Percentiles rank a stretch among this genome's conserved stretches.
These are phyloP conservation scores for Paramyrothecium sp. DNA, from an alignment of 2,329 filamentous ascomycete genomes.

Conservation along the genomic window DNA sequence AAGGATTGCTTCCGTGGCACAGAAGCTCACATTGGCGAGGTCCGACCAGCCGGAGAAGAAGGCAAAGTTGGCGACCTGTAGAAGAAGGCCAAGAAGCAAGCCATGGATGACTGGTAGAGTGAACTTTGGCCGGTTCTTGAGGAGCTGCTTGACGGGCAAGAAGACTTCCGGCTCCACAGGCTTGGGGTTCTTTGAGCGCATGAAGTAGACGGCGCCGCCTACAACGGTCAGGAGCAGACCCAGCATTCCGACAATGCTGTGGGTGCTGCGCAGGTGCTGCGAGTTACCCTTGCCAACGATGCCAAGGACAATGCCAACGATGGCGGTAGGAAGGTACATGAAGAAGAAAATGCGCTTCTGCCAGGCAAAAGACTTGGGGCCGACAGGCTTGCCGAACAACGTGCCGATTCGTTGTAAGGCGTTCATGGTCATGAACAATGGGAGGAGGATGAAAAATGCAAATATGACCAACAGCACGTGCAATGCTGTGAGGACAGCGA, in stretches of 20 bases:
- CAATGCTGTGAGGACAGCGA: background rate
- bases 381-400: background rate
- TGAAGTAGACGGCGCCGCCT: background rate
- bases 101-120: background rate
- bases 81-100: background rate
- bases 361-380: background rate
- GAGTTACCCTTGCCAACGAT: background rate
- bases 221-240: background rate
- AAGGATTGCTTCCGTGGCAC: background rate
- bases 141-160: background rate
- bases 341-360: conserved; percentile 1
- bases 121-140: background rate
- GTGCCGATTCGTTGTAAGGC: background rate
- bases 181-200: background rate
- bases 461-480: background rate
- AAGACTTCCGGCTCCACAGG: background rate
- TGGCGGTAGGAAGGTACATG: background rate
- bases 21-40: background rate
- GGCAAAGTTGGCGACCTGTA: background rate
- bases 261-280: background rate
- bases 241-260: background rate
- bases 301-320: background rate
- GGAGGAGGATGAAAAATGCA: background rate
- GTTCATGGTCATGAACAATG: background rate
- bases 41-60: background rate